Conservation (phyloP, 176 grass and related monocot genomes). For the Panicum miliaceum region DNA sequence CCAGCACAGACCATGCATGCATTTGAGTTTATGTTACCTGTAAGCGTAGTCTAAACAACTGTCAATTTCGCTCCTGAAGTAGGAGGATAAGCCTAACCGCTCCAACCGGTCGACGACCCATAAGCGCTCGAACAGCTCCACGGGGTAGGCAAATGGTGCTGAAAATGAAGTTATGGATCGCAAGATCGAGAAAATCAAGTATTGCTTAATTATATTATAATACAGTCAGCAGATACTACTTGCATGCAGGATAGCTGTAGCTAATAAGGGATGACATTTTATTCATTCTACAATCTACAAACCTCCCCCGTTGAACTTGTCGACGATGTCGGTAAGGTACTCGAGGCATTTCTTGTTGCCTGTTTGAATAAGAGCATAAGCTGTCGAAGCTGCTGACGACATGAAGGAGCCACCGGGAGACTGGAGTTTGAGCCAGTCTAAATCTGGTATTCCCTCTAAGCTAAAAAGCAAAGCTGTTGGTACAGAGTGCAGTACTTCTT, state of each 20-base stretch:
- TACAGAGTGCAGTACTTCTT: constrained; percentile 38
- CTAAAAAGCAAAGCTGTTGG: constrained; percentile 52
- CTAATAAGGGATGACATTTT: neutral
- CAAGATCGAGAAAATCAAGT: too few species aligned
- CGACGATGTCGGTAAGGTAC: constrained; percentile 35
- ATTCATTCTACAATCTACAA: neutral
- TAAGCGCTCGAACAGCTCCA: constrained; percentile 51
- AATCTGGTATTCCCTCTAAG: constrained; percentile 50
- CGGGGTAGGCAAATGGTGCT: constrained; percentile 51
- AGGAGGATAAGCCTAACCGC: constrained; percentile 52
- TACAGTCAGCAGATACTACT: too few species aligned
- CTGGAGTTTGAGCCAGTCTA: constrained; percentile 61
- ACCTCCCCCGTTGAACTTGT: constrained; percentile 47
- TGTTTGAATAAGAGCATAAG: constrained; percentile 52
- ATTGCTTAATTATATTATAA: too few species aligned
- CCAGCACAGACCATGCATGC: too few species aligned
- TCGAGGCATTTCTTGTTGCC: constrained; percentile 49
- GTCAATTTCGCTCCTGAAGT: constrained; percentile 51
- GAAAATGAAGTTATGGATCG: neutral
- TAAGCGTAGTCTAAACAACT: neutral
- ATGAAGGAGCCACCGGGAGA: constrained; percentile 53
- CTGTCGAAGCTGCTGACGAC: constrained; percentile 51
- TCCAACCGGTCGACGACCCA: constrained; percentile 56
- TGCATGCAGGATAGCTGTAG: too few species aligned
- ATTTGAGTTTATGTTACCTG: neutral